Percentiles rank a stretch among this genome's conserved stretches.
phyloP scores from a whole-genome alignment of 129 eudicot genomes.

The Silybum marianum region DNA sequence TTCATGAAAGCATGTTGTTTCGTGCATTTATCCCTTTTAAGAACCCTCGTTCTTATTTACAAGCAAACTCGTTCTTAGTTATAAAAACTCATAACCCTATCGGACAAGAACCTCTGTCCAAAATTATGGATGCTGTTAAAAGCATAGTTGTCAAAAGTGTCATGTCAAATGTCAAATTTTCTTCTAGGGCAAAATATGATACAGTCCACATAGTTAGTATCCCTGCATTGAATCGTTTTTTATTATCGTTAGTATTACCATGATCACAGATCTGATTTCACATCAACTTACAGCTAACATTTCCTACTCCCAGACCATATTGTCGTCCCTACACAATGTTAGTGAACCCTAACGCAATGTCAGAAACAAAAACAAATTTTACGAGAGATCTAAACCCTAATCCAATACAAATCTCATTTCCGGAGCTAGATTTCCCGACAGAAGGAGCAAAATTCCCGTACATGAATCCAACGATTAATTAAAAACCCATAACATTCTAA shows the following conservation, averaged over 20 bases:
- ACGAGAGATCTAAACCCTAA: conserved; percentile 39
- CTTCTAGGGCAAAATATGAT: background rate
- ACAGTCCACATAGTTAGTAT: conserved; percentile 1
- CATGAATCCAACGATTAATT: conserved; percentile 11
- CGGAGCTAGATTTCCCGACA: conserved; percentile 6
- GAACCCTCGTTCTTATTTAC: background rate
- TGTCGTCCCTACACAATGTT: background rate
- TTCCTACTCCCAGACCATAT: background rate
- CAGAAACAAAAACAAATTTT: background rate
- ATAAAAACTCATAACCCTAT: background rate
- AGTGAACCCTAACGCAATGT: conserved; percentile 4
- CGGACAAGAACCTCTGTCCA: background rate
- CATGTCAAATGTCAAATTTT: background rate
- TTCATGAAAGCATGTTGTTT: background rate
- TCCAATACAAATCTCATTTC: conserved; percentile 4
- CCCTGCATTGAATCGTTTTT: background rate
- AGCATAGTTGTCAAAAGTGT: background rate
- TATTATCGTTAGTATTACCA: conserved; percentile 2
- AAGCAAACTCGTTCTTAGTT: background rate
- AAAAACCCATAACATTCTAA: background rate
- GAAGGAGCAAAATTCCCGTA: conserved; percentile 12
- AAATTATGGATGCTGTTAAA: background rate
- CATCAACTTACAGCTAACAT: conserved; percentile 8
- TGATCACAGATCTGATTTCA: conserved; percentile 10
- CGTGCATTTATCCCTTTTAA: background rate